Base-by-base conservation (phyloP, 2,329 filamentous ascomycete species). In the Ustilaginoidea virens region DNA sequence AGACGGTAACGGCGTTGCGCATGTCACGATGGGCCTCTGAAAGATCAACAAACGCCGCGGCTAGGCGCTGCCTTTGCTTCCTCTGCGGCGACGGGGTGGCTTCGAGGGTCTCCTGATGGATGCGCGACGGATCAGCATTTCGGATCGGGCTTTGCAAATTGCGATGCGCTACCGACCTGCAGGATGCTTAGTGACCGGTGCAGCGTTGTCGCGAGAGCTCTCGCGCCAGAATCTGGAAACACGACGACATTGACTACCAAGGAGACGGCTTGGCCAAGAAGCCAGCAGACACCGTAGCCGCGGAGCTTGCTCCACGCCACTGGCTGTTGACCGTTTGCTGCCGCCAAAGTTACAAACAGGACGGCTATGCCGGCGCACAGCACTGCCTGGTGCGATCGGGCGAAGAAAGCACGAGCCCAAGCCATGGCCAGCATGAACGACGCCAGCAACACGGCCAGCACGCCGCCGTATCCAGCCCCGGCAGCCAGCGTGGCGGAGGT, bases 21-120 rank as follows among this genome's bases (percentile, higher is more conserved):
- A 73, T 56, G 38, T 74, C 69, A 43, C 68, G 56, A 34, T 67
- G 61, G 2, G 61, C 61, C 35, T 66, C 55, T 10, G 68, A 70
- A 30, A 73, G 51, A 32, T 66, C 58, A 33, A 72, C 64, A 33
- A 70, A 70, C 1, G 60, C 56, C 34, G 56, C 58, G 4, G 60
- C 56, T 12, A 74, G 47, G 21, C 55, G 51, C 24, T 61, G 53
- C 18, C 61, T 56, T 4, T 35, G 51, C 26, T 41, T 40, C 3
- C 37, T 42, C 25, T 51, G 43, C 28, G 42, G 43, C 2, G 43
- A 41, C 2, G 41, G 43, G 14, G 49, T 47, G 8, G 49, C 42
- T 12, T 46, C 28, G 13, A 57, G 39, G 2, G 49, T 47, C 35
- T 54, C 49, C 44, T 47, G n/a, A 3, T 7, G 11, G 7, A 20